phyloP scores from a whole-genome alignment of 257 asterid species.

The Mitragyna speciosa region DNA sequence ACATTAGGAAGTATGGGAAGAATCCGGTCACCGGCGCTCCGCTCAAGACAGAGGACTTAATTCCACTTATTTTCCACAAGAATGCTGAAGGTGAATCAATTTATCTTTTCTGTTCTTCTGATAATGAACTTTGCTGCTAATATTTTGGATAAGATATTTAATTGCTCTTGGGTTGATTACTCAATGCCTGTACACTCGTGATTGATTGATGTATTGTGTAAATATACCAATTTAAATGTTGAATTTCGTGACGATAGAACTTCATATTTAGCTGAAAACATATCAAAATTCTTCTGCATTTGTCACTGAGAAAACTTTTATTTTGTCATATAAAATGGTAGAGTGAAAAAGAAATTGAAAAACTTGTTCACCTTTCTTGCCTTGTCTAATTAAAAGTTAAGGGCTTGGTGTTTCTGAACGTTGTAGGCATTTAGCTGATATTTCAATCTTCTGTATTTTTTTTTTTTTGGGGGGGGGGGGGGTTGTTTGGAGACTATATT shows the following conservation, averaged over 20 bases:
- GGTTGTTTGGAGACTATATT: too few relatives aligned
- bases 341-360: neutral
- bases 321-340: too few relatives aligned
- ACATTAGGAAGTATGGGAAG: constrained; percentile 81
- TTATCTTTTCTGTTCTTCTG: neutral
- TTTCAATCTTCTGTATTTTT: too few relatives aligned
- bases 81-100: constrained; percentile 73
- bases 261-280: neutral
- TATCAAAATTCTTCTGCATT: neutral
- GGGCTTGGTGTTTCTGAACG: neutral
- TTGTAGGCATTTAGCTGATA: neutral
- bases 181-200: neutral
- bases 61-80: constrained; percentile 83
- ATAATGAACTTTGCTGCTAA: neutral
- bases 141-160: neutral
- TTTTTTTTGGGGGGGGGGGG: too few relatives aligned
- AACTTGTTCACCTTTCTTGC: too few relatives aligned
- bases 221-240: too few relatives aligned
- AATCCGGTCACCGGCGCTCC: constrained; percentile 92
- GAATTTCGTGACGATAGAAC: neutral
- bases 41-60: constrained; percentile 68
- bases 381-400: neutral
- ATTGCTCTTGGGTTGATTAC: neutral
- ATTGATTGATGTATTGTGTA: too few relatives aligned
- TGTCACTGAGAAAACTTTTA: neutral